Conservation (phyloP, 495 filamentous ascomycete species). For the Cercophora scortea region DNA sequence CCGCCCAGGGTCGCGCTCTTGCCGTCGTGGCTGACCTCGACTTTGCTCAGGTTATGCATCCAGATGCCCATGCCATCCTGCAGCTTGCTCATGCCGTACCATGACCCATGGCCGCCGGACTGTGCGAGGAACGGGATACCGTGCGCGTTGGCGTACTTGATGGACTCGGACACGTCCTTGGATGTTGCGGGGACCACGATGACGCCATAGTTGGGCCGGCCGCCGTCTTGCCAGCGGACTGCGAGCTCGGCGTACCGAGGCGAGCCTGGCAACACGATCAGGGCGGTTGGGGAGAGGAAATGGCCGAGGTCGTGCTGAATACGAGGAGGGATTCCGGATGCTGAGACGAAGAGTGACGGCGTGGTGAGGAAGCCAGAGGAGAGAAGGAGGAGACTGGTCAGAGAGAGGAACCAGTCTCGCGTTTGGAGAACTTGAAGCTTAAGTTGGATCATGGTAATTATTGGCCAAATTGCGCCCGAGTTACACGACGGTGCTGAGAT, state of each 20-base stretch:
- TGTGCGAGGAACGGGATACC: slow-evolving; percentile 42
- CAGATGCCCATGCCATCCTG: slow-evolving; percentile 40
- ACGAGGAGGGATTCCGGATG: too few relatives aligned
- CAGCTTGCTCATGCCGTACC: slow-evolving; percentile 29
- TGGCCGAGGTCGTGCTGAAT: not conserved
- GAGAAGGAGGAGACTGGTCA: too few relatives aligned
- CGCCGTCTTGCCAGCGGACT: not conserved
- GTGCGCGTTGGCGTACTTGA: slow-evolving; percentile 37
- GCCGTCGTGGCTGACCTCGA: slow-evolving; percentile 32
- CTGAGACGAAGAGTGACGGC: too few relatives aligned
- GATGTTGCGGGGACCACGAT: slow-evolving; percentile 43
- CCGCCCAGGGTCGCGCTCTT: slow-evolving; percentile 42
- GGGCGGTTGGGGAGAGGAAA: not conserved
- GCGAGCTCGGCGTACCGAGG: not conserved
- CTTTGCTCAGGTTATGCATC: slow-evolving; percentile 31
- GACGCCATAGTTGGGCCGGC: slow-evolving; percentile 7
- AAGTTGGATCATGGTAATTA: too few relatives aligned
- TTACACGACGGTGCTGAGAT: too few relatives aligned
- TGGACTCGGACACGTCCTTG: slow-evolving; percentile 40
- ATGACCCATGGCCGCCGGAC: slow-evolving; percentile 38
- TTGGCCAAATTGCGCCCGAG: too few relatives aligned
- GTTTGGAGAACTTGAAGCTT: too few relatives aligned
- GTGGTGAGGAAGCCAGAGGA: too few relatives aligned
- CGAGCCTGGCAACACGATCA: not conserved
- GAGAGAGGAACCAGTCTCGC: too few relatives aligned